Conservation (phyloP, 331 rosid species). For the Pyracantha coccinea region DNA sequence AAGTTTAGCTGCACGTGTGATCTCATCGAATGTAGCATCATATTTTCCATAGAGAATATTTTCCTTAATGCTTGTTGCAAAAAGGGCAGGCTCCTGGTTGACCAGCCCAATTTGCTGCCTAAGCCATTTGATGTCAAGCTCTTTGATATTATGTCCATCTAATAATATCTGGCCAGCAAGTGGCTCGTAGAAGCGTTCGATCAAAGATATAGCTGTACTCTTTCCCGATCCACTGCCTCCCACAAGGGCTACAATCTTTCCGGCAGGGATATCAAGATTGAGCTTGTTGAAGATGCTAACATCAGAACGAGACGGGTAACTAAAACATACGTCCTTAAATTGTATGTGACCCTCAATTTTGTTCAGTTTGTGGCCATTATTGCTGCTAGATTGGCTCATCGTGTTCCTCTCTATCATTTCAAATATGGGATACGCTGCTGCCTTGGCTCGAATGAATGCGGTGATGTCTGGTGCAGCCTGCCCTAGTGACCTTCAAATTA, state of each 20-base stretch:
- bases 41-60: slow-evolving; percentile 89
- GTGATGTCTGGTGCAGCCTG: slow-evolving; percentile 91
- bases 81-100: slow-evolving; percentile 96
- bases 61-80: slow-evolving; percentile 81
- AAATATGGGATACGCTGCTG: slow-evolving; percentile 92
- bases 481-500: slow-evolving; percentile 71
- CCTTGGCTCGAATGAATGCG: slow-evolving; percentile 82
- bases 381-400: slow-evolving; percentile 44
- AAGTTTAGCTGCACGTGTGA: slow-evolving; percentile 72
- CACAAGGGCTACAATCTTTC: slow-evolving; percentile 84
- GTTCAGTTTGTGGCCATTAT: slow-evolving; percentile 42
- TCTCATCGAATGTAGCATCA: slow-evolving; percentile 78
- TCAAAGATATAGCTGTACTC: slow-evolving; percentile 77
- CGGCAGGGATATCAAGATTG: slow-evolving; percentile 71
- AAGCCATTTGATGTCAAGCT: slow-evolving; percentile 84
- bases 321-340: slow-evolving; percentile 62
- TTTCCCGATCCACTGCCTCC: slow-evolving; percentile 99
- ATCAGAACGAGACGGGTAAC: slow-evolving; percentile 85
- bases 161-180: slow-evolving; percentile 64
- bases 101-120: slow-evolving; percentile 91
- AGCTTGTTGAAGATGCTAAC: slow-evolving; percentile 57
- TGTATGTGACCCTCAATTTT: slow-evolving; percentile 76
- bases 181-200: slow-evolving; percentile 90
- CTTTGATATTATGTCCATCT: slow-evolving; percentile 47
- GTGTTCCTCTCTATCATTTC: slow-evolving; percentile 92